These are phyloP conservation scores for Apophysomyces trapeziformis DNA, from an alignment of 371 early-diverging fungal genomes.

Conservation along the genomic window DNA sequence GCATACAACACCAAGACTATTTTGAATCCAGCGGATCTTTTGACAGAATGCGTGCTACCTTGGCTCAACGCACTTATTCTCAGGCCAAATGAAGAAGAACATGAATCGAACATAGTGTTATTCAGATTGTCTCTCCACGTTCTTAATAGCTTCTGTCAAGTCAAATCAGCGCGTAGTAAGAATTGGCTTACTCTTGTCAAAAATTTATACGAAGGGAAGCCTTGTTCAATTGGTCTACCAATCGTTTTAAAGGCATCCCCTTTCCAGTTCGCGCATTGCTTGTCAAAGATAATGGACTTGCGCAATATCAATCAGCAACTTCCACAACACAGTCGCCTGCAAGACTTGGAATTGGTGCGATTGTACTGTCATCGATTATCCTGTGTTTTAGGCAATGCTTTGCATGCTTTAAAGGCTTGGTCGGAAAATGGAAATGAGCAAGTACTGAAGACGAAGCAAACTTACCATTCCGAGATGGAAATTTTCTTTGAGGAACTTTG, in stretches of 20 bases:
- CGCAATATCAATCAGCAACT: conserved; percentile 10
- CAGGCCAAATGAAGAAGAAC: neutral
- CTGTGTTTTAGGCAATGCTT: neutral
- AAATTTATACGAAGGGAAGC: neutral
- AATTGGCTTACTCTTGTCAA: conserved; percentile 6
- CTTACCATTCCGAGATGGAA: neutral
- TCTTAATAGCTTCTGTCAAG: conserved; percentile 11
- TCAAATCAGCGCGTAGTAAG: neutral
- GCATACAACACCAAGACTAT: neutral
- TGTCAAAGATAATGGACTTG: conserved; percentile 16
- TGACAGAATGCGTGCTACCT: conserved; percentile 5
- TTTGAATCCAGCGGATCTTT: too few relatives aligned
- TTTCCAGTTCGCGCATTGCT: conserved; percentile 6
- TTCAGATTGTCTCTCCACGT: conserved; percentile 7
- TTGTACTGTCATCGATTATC: conserved; percentile 9
- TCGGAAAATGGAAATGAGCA: conserved; percentile 1
- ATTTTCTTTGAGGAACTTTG: conserved; percentile 6
- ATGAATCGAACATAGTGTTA: neutral
- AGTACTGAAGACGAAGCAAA: neutral
- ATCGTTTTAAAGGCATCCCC: neutral
- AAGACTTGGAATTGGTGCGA: conserved; percentile 23
- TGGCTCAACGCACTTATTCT: neutral
- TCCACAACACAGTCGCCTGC: conserved; percentile 12
- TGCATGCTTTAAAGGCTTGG: conserved; percentile 3
- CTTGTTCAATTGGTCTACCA: neutral